These are phyloP conservation scores for Phytophthora gonapodyides DNA, from an alignment of 352 stramenopile genomes.

Conservation along the genomic window DNA sequence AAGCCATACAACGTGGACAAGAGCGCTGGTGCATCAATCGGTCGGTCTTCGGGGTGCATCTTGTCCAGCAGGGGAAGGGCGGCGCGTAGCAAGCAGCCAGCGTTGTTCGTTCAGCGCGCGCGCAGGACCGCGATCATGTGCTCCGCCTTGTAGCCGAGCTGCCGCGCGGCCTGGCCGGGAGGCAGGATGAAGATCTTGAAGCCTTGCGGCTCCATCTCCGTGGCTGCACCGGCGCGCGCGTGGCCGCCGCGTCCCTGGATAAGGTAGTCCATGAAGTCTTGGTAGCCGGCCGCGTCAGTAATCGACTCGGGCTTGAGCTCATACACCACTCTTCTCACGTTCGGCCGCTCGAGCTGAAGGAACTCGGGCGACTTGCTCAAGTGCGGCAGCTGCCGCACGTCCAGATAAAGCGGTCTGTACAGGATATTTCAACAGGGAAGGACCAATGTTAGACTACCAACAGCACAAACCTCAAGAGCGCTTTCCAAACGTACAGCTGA, in stretches of 20 bases:
- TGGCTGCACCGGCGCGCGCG: constrained; percentile 53
- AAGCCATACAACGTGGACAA: constrained; percentile 16
- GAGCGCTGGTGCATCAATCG: constrained; percentile 2
- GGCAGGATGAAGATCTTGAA: constrained; percentile 84
- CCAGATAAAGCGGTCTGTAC: constrained; percentile 58
- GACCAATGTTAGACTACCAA: constrained; percentile 6
- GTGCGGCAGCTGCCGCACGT: constrained; percentile 68
- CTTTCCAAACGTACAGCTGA: constrained; percentile 33
- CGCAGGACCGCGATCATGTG: constrained; percentile 76
- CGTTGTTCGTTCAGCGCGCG: constrained; percentile 18
- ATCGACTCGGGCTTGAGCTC: constrained; percentile 66
- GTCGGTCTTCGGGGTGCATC: constrained; percentile 1
- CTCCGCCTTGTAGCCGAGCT: constrained; percentile 72
- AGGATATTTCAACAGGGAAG: constrained; percentile 7
- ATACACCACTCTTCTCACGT: constrained; percentile 64
- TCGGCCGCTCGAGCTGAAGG: constrained; percentile 58
- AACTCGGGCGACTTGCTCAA: constrained; percentile 66
- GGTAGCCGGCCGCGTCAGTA: constrained; percentile 55
- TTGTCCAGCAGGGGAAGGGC: constrained; percentile 9
- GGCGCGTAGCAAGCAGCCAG: constrained; percentile 7
- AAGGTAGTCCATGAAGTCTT: constrained; percentile 70
- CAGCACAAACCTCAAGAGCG: too few relatives aligned
- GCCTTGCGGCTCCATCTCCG: constrained; percentile 63
- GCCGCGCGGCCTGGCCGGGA: constrained; percentile 59
- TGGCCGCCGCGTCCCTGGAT: constrained; percentile 52